A percentile compares a stretch with the other conserved stretches of the same genome.
phyloP scores from a whole-genome alignment of 2,329 filamentous ascomycete species.

The Phaeoacremonium minimum region DNA sequence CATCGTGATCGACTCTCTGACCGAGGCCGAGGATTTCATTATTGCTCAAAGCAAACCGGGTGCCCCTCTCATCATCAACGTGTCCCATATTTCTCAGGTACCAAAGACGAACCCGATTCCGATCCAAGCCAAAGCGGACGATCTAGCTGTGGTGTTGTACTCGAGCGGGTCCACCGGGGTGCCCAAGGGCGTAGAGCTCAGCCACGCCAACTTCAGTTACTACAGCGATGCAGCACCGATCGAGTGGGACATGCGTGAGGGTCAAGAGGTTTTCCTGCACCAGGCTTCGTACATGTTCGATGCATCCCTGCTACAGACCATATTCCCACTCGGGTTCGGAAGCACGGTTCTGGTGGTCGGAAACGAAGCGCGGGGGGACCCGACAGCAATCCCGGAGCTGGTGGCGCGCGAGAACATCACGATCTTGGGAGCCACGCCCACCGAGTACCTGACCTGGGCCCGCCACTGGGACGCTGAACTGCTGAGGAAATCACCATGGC shows the following conservation, averaged over 20 bases:
- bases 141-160: conserved; percentile 24
- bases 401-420: conserved; percentile 26
- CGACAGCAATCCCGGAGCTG: conserved; percentile 21
- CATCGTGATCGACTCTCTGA: conserved; percentile 12
- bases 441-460: conserved; percentile 26
- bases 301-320: conserved; percentile 24
- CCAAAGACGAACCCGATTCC: neutral
- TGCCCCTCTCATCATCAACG: conserved; percentile 1
- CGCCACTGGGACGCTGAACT: conserved; percentile 8
- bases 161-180: conserved; percentile 23
- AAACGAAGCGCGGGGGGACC: conserved; percentile 21
- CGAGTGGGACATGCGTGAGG: conserved; percentile 12
- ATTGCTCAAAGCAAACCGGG: too few species aligned
- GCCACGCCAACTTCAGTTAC: conserved; percentile 22
- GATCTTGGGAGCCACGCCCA: conserved; percentile 27
- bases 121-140: conserved; percentile 1
- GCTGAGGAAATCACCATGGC: neutral
- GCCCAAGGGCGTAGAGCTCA: conserved; percentile 35
- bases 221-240: conserved; percentile 15
- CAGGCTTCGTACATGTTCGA: conserved; percentile 34
- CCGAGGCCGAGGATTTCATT: neutral
- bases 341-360: conserved; percentile 22
- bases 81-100: neutral
- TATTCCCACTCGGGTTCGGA: conserved; percentile 19
- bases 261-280: conserved; percentile 23